Evolutionary conservation across 2,329 filamentous ascomycete genomes (phyloP).

Genomic region (Capronia americana): DNA sequence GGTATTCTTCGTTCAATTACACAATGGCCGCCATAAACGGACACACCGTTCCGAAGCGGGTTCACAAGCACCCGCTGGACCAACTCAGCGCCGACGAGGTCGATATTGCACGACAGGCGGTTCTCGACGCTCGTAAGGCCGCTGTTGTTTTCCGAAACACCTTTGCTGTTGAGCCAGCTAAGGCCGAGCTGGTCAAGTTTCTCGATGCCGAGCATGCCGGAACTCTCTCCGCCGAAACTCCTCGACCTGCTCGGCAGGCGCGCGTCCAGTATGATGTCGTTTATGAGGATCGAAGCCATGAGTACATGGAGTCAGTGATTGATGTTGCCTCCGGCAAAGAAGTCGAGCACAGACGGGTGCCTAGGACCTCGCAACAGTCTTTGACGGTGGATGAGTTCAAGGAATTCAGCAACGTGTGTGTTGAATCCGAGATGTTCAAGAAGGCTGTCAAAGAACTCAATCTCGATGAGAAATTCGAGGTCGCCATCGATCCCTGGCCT

Average conservation of each 20-base stretch:
- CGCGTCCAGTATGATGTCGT: conserved; percentile 64
- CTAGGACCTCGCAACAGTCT: conserved; percentile 56
- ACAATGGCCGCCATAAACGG: conserved; percentile 22
- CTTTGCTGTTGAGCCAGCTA: conserved; percentile 57
- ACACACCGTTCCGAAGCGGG: conserved; percentile 16
- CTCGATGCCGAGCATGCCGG: conserved; percentile 58
- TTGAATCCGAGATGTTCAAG: conserved; percentile 61
- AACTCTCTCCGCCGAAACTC: conserved; percentile 48
- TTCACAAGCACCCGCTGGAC: conserved; percentile 59
- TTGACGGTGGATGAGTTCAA: conserved; percentile 58
- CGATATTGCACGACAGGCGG: conserved; percentile 55
- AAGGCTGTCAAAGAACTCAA: conserved; percentile 58
- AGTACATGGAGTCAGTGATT: conserved; percentile 62
- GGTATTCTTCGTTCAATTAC: background rate
- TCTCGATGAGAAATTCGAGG: conserved; percentile 61
- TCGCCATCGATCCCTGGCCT: conserved; percentile 63
- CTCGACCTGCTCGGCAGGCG: conserved; percentile 58
- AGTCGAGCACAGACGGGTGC: conserved; percentile 53
- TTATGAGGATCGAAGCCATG: conserved; percentile 57
- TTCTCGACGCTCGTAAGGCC: conserved; percentile 51
- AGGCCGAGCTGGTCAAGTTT: conserved; percentile 55
- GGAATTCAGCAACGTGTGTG: conserved; percentile 55
- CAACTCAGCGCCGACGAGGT: conserved; percentile 64
- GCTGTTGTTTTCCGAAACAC: conserved; percentile 57
- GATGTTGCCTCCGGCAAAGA: conserved; percentile 53